Evolutionary conservation across 192 early-diverging fungal genomes (phyloP).

Genomic region (Gamsiella multidivaricata): DNA sequence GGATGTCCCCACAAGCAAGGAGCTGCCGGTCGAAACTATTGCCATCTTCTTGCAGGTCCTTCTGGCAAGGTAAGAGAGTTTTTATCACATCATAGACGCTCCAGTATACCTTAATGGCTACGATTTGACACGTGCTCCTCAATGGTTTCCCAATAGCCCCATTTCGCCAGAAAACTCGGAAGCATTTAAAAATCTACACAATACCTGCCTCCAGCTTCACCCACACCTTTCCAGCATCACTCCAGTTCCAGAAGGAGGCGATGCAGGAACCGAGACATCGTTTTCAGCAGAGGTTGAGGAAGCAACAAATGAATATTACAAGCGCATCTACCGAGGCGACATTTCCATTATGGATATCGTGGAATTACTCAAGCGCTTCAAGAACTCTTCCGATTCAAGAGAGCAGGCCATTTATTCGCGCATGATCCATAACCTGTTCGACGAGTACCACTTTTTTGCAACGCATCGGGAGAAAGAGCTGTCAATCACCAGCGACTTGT

Average conservation of each 20-base stretch:
- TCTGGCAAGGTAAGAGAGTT: conserved; percentile 55
- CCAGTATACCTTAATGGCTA: neutral
- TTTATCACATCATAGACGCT: too few relatives aligned
- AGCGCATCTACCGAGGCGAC: conserved; percentile 82
- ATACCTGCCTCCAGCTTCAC: conserved; percentile 60
- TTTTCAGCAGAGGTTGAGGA: conserved; percentile 82
- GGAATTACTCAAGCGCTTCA: conserved; percentile 82
- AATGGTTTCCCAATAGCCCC: conserved; percentile 28
- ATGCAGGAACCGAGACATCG: conserved; percentile 55
- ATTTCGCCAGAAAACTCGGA: conserved; percentile 73
- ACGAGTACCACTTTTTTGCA: conserved; percentile 94
- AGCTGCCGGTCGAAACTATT: conserved; percentile 72
- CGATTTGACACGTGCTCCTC: neutral
- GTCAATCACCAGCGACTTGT: conserved; percentile 87
- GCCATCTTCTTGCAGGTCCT: conserved; percentile 76
- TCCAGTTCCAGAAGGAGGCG: conserved; percentile 59
- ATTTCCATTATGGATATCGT: conserved; percentile 86
- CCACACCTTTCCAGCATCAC: conserved; percentile 58
- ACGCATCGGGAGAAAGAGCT: conserved; percentile 95
- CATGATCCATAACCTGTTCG: conserved; percentile 94
- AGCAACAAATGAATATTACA: conserved; percentile 78
- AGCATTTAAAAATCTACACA: conserved; percentile 66
- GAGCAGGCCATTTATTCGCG: conserved; percentile 88
- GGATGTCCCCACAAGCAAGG: conserved; percentile 49
- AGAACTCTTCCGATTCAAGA: conserved; percentile 77